Percentiles rank a stretch among this genome's conserved stretches.
phyloP scores from a whole-genome alignment of 2,329 filamentous ascomycete species.

The Ophiocordyceps australis region DNA sequence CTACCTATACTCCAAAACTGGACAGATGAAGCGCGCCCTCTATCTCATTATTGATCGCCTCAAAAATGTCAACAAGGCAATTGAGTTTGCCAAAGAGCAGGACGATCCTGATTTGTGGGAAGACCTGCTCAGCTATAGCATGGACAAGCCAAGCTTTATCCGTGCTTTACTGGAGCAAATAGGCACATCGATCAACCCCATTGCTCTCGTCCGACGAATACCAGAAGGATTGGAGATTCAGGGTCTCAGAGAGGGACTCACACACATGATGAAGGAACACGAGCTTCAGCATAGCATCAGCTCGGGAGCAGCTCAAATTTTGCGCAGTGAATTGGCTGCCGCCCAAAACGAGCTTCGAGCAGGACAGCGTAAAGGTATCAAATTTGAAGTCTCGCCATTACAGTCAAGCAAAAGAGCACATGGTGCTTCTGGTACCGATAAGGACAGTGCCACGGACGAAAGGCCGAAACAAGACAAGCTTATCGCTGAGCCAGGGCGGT shows the following conservation, averaged over 20 bases:
- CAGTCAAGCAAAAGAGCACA: constrained; percentile 19
- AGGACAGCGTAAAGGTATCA: constrained; percentile 71
- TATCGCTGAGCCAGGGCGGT: constrained; percentile 31
- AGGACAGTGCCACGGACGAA: constrained; percentile 6
- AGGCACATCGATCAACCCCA: constrained; percentile 83
- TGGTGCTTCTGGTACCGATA: constrained; percentile 17
- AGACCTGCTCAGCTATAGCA: constrained; percentile 82
- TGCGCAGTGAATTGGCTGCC: constrained; percentile 70
- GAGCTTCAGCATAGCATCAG: constrained; percentile 91
- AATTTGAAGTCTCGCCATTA: constrained; percentile 56
- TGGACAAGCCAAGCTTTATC: constrained; percentile 95
- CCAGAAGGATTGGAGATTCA: constrained; percentile 87
- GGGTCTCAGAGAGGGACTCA: constrained; percentile 72
- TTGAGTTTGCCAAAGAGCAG: constrained; percentile 85
- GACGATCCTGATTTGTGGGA: constrained; percentile 89
- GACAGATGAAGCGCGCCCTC: constrained; percentile 78
- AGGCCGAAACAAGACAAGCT: constrained; percentile 11
- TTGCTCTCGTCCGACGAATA: constrained; percentile 75
- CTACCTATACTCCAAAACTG: constrained; percentile 86
- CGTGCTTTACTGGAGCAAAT: constrained; percentile 83
- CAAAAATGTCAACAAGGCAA: constrained; percentile 78
- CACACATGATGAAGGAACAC: constrained; percentile 85
- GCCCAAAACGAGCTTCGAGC: constrained; percentile 67
- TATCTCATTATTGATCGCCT: constrained; percentile 90
- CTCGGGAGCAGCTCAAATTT: constrained; percentile 69